Evolutionary conservation across 2,329 filamentous ascomycete species (phyloP).

Genomic region (Xylariaceae sp.): DNA sequence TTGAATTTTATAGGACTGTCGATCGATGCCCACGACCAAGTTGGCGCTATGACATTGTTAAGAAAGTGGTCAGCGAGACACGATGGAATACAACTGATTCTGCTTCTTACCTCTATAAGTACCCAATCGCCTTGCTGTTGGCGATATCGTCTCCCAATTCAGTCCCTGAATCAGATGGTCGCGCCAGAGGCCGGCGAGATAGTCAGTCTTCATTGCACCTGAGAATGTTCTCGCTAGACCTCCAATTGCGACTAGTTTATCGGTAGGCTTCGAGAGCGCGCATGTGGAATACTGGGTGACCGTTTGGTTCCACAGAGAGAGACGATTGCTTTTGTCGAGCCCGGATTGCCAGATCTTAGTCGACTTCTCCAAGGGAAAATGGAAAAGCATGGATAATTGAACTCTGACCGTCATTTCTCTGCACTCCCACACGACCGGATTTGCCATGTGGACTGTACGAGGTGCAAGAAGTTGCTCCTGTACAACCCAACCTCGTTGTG

Average conservation of each 20-base stretch:
- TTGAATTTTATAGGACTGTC: not conserved
- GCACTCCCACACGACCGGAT: not conserved
- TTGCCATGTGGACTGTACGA: not conserved
- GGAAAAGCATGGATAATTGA: not conserved
- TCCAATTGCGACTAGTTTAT: not conserved
- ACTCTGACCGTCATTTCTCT: not conserved
- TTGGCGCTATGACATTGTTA: not conserved
- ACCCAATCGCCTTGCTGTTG: not conserved
- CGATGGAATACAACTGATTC: not conserved
- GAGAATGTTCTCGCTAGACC: not conserved
- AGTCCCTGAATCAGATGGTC: not conserved
- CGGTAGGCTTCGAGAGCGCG: not conserved
- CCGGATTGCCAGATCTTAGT: not conserved
- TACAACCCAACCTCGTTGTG: not conserved
- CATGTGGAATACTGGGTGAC: not conserved
- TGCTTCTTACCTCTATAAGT: not conserved
- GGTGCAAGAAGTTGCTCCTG: not conserved
- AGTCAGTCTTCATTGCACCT: not conserved
- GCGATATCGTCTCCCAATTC: not conserved
- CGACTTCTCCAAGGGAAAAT: not conserved
- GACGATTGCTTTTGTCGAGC: not conserved
- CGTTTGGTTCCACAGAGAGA: not conserved
- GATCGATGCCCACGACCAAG: not conserved
- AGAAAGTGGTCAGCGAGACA: not conserved
- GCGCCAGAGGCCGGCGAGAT: not conserved